phyloP scores from a whole-genome alignment of 1,284 basidiomycete genomes.

The Sporisorium scitamineum region DNA sequence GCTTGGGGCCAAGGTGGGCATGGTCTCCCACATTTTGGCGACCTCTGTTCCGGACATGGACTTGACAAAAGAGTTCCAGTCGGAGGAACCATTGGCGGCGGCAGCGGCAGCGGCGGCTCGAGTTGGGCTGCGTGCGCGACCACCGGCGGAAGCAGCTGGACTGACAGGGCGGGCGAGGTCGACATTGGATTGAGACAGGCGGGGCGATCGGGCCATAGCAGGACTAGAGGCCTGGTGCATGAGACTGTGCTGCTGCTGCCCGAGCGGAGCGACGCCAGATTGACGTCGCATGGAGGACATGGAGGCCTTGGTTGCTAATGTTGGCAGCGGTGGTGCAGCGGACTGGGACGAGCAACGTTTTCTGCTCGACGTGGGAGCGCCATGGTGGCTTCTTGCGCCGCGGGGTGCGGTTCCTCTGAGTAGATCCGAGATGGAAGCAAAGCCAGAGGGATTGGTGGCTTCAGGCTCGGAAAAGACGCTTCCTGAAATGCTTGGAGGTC shows the following conservation, averaged over 20 bases:
- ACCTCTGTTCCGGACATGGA: slow-evolving; percentile 59
- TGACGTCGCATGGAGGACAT: slow-evolving; percentile 23
- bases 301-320: slow-evolving; percentile 31
- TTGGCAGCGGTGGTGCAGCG: slow-evolving; percentile 39
- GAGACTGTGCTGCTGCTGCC: slow-evolving; percentile 46
- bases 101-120: too few species aligned
- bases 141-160: slow-evolving; percentile 43
- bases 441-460: slow-evolving; percentile 14
- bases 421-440: slow-evolving; percentile 28
- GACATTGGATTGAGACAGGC: slow-evolving; percentile 4
- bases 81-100: slow-evolving; percentile 35
- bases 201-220: slow-evolving; percentile 16
- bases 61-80: slow-evolving; percentile 62
- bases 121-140: slow-evolving; percentile 16
- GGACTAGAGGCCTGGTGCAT: slow-evolving; percentile 34
- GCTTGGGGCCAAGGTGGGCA: slow-evolving; percentile 41
- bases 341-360: slow-evolving; percentile 25
- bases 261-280: slow-evolving; percentile 53
- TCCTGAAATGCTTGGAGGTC: slow-evolving; percentile 57
- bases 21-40: slow-evolving; percentile 55
- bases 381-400: slow-evolving; percentile 51
- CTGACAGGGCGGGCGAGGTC: slow-evolving; percentile 40
- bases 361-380: slow-evolving; percentile 29
- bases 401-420: slow-evolving; percentile 14
- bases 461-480: slow-evolving; percentile 62